Base-by-base conservation (phyloP, 2,329 filamentous ascomycete species). In the Akanthomyces dipterigenus region DNA sequence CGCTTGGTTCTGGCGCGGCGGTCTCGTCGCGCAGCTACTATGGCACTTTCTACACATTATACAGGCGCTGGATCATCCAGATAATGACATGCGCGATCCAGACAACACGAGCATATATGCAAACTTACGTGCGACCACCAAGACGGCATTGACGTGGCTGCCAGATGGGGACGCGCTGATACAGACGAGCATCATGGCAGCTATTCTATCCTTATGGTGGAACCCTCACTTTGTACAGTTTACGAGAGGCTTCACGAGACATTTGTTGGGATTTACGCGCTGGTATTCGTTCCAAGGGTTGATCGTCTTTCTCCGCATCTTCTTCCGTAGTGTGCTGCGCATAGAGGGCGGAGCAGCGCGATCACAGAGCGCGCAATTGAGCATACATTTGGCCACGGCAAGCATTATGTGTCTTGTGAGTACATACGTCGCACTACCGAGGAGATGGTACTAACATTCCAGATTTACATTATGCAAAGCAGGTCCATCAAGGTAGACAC, bases 231-330 rank as follows among this genome's bases (percentile, higher is more conserved):
- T 89, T 65, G 79, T 83, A 38, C 79, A 87, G 66, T 82, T 81
- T 3, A 76, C 79, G 38, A 78, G 82, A n/a, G 86, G 84, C 60
- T 88, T 82, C 69, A 82, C 78, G 31, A 80, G 76, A 64, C 85
- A 83, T 61, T 77, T 90, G 36, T 70, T 80, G 3, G 87, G 87
- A 0, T 80, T 90, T 14, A 76, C 78, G 3, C 80, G 84, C 56
- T 89, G 89, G 80, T 90, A 90, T 69, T 79, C 78, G 1, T 82
- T 88, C 63, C 89, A 92, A 68, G 69, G 80, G 1, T 70, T 88
- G 36, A 78, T 86, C 24, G 69, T 90, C 12, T 69, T 80, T 6
- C 73, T 86, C 12, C 81, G 89, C 42, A 72, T 80, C 46, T 67
- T 80, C 18, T 81, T 84, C 55, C 72, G 77, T 22, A 74, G 71